These are phyloP conservation scores for Borealophlyctis nickersoniae DNA, from an alignment of 192 early-diverging fungal genomes.

Conservation along the genomic window DNA sequence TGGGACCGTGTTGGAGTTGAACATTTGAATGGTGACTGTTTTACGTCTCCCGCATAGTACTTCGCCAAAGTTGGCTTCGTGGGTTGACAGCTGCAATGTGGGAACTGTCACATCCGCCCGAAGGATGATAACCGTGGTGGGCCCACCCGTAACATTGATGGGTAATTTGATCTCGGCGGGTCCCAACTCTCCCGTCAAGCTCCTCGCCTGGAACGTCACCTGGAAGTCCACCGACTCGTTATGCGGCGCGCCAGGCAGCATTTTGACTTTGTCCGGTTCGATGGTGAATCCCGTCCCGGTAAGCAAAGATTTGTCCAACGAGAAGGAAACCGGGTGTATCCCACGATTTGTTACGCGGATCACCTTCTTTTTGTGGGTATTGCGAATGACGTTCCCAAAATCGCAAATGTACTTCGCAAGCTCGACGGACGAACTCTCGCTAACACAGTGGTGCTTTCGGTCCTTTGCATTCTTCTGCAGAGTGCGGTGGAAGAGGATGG, in stretches of 20 bases:
- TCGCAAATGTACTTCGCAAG: slow-evolving; percentile 50
- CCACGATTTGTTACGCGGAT: slow-evolving; percentile 45
- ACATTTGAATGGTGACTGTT: slow-evolving; percentile 37
- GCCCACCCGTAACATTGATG: slow-evolving; percentile 47
- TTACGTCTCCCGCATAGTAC: slow-evolving; percentile 51
- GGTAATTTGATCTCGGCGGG: slow-evolving; percentile 37
- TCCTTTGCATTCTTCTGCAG: slow-evolving; percentile 33
- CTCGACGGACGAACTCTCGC: slow-evolving; percentile 41
- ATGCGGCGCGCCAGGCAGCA: slow-evolving; percentile 40
- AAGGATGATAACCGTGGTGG: slow-evolving; percentile 39
- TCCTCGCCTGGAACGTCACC: slow-evolving; percentile 43
- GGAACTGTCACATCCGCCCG: slow-evolving; percentile 51
- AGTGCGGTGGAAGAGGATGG: slow-evolving; percentile 40
- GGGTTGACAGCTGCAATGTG: slow-evolving; percentile 35
- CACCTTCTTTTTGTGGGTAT: slow-evolving; percentile 41
- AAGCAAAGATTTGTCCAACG: slow-evolving; percentile 37
- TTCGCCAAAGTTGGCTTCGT: slow-evolving; percentile 52
- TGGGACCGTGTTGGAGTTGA: slow-evolving; percentile 44
- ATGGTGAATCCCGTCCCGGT: slow-evolving; percentile 46
- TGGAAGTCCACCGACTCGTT: slow-evolving; percentile 41
- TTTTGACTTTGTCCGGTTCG: slow-evolving; percentile 54
- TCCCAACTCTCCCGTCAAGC: slow-evolving; percentile 31
- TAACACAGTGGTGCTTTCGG: slow-evolving; percentile 29
- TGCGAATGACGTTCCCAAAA: slow-evolving; percentile 56
- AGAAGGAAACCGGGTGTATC: slow-evolving; percentile 35